Evolutionary conservation across 1,284 basidiomycete species (phyloP).

Genomic region (Ganoderma lucidum): DNA sequence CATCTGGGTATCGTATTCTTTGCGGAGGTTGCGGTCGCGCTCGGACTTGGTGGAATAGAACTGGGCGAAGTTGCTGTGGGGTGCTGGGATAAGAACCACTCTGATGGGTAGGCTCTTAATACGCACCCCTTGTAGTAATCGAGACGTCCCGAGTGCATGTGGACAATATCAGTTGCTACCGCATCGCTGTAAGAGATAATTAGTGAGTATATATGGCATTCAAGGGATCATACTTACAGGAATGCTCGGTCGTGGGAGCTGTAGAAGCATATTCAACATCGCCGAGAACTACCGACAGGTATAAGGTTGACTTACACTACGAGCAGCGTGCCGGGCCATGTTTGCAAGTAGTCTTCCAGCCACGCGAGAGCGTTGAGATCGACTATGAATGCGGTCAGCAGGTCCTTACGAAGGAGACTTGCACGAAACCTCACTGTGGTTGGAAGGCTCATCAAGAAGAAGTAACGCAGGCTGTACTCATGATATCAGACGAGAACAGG

Average conservation of each 20-base stretch:
- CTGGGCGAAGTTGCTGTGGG: constrained; percentile 90
- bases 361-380: constrained; percentile 87
- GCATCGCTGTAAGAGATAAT: constrained; percentile 67
- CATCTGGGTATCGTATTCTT: constrained; percentile 96
- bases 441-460: constrained; percentile 97
- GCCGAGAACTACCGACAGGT: not conserved
- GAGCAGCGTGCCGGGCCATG: constrained; percentile 93
- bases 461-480: constrained; percentile 71
- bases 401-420: not conserved
- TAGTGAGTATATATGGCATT: not conserved
- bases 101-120: not conserved
- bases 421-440: constrained; percentile 70
- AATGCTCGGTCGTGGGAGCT: constrained; percentile 99
- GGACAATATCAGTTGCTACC: constrained; percentile 95
- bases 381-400: constrained; percentile 48
- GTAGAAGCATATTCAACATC: constrained; percentile 17
- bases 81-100: not conserved
- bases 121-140: constrained; percentile 91
- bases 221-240: constrained; percentile 60
- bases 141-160: constrained; percentile 94
- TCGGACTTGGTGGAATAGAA: constrained; percentile 99
- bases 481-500: not conserved
- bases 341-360: constrained; percentile 97
- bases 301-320: constrained; percentile 75
- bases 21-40: constrained; percentile 88